These are phyloP conservation scores for Penicillium decumbens DNA, from an alignment of 2,329 filamentous ascomycete genomes.

Conservation along the genomic window DNA sequence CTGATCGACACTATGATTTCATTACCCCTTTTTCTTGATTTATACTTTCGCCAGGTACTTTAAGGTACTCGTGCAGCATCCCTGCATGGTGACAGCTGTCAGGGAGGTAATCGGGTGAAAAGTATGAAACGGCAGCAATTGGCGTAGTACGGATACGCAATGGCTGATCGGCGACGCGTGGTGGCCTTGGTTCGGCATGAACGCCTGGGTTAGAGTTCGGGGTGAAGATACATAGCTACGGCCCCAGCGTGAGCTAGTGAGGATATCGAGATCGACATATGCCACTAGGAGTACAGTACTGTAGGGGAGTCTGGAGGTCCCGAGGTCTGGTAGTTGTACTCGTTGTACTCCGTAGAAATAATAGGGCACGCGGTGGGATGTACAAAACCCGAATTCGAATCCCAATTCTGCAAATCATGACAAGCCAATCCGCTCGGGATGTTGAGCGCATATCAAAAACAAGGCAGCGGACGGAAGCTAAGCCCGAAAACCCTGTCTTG, in stretches of 20 bases:
- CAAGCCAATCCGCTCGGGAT: background rate
- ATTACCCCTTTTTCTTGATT: background rate
- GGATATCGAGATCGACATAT: background rate
- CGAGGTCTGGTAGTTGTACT: background rate
- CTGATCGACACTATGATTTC: background rate
- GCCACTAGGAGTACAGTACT: background rate
- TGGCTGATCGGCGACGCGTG: background rate
- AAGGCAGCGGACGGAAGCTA: conserved; percentile 17
- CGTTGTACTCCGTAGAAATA: background rate
- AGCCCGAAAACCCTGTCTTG: conserved; percentile 15
- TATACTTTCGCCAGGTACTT: background rate
- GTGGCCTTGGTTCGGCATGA: conserved; percentile 1
- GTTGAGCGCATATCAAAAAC: conserved; percentile 12
- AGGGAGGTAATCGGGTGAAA: conserved; percentile 4
- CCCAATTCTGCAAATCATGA: no score
- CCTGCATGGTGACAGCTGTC: conserved; percentile 7
- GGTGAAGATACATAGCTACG: background rate
- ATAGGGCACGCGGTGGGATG: background rate
- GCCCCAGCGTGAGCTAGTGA: background rate
- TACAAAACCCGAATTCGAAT: no score
- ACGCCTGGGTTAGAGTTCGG: conserved; percentile 6
- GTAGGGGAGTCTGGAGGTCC: background rate
- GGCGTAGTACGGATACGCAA: no score
- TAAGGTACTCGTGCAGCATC: background rate
- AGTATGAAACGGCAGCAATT: conserved; percentile 1